Evolutionary conservation across 2,329 filamentous ascomycete species (phyloP).

Genomic region (Scortechinia acanthostroma): DNA sequence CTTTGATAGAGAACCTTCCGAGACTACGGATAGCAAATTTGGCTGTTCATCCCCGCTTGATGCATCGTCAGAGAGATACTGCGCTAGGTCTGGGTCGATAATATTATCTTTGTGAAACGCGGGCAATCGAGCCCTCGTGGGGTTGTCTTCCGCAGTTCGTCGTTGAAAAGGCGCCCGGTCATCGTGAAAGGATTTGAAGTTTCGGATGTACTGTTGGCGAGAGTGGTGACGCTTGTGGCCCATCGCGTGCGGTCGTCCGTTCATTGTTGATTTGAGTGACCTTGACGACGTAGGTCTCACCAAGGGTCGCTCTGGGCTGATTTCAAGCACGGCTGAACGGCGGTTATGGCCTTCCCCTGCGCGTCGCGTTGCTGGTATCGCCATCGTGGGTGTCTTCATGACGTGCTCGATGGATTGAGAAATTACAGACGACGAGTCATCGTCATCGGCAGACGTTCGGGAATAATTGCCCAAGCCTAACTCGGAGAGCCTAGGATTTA

Average conservation of each 20-base stretch:
- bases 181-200: constrained; percentile 65
- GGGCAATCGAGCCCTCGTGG: constrained; percentile 62
- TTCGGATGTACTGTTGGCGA: constrained; percentile 74
- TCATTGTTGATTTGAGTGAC: constrained; percentile 70
- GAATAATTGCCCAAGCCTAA: constrained; percentile 27
- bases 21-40: constrained; percentile 71
- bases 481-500: constrained; percentile 49
- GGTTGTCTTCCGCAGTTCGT: constrained; percentile 56
- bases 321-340: constrained; percentile 83
- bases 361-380: constrained; percentile 52
- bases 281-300: constrained; percentile 89
- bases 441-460: constrained; percentile 25
- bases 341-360: constrained; percentile 72
- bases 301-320: constrained; percentile 69
- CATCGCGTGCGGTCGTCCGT: constrained; percentile 67
- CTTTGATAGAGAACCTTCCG: constrained; percentile 57
- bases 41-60: constrained; percentile 90
- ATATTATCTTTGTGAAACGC: constrained; percentile 99
- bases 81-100: constrained; percentile 90
- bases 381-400: constrained; percentile 65
- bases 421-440: constrained; percentile 29
- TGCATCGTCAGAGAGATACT: constrained; percentile 83
- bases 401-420: constrained; percentile 33
- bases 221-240: constrained; percentile 81
- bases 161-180: constrained; percentile 85